Conservation (phyloP, 2,329 filamentous ascomycete genomes). For the Didymella pinodella region DNA sequence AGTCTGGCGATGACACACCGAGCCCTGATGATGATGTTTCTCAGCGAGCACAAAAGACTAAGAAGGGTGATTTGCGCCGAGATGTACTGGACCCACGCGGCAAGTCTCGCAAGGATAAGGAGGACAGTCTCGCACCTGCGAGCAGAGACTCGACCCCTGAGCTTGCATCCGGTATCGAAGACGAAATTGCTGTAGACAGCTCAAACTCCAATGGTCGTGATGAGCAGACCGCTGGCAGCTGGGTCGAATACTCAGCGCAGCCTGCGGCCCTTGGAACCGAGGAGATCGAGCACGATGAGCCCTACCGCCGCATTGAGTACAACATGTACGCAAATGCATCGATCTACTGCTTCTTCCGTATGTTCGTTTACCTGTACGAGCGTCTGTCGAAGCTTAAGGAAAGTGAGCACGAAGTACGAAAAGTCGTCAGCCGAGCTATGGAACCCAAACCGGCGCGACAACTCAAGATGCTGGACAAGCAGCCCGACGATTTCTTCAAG, state of each 20-base stretch:
- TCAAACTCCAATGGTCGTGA: slow-evolving; percentile 61
- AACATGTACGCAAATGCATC: slow-evolving; percentile 92
- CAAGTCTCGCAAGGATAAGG: slow-evolving; percentile 76
- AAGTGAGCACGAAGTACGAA: slow-evolving; percentile 74
- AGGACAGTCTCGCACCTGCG: slow-evolving; percentile 76
- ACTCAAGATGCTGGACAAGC: slow-evolving; percentile 82
- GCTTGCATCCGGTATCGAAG: slow-evolving; percentile 76
- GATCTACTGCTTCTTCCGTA: slow-evolving; percentile 92
- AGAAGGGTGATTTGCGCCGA: slow-evolving; percentile 75
- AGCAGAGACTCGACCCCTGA: slow-evolving; percentile 93
- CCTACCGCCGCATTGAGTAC: slow-evolving; percentile 81
- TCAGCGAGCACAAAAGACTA: slow-evolving; percentile 70
- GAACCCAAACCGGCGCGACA: slow-evolving; percentile 81
- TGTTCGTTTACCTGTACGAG: slow-evolving; percentile 90
- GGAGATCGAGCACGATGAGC: slow-evolving; percentile 76
- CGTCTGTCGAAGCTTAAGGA: slow-evolving; percentile 85
- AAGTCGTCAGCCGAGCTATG: slow-evolving; percentile 76
- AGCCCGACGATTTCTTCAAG: slow-evolving; percentile 76
- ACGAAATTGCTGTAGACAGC: slow-evolving; percentile 73
- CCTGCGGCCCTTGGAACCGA: slow-evolving; percentile 65
- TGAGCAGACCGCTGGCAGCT: slow-evolving; percentile 72
- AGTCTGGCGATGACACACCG: slow-evolving; percentile 67
- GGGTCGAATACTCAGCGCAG: slow-evolving; percentile 65
- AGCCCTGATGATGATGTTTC: slow-evolving; percentile 75
- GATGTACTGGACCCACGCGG: slow-evolving; percentile 84